Conservation (phyloP, 768 basidiomycete species). For the Leucogyrophana mollusca region DNA sequence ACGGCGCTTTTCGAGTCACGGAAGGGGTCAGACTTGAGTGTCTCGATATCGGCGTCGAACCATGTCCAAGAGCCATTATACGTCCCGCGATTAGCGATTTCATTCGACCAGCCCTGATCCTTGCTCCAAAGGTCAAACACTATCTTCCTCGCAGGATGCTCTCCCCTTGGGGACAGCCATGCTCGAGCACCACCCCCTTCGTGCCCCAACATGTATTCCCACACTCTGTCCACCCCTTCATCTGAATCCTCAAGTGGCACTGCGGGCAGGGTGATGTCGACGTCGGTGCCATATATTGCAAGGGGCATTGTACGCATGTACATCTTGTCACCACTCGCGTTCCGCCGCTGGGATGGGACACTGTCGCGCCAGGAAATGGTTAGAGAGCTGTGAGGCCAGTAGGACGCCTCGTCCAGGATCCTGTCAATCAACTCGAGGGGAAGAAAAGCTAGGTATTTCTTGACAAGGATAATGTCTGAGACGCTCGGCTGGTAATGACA, state of each 20-base stretch:
- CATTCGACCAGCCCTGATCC: background rate
- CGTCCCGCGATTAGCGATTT: background rate
- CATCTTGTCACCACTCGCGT: too few species aligned
- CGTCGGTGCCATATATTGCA: too few species aligned
- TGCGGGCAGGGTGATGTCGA: too few species aligned
- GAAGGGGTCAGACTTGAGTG: background rate
- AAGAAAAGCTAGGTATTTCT: background rate
- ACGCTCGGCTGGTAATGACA: conserved; percentile 1
- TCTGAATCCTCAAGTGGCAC: too few species aligned
- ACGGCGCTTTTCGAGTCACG: background rate
- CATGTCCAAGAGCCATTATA: conserved; percentile 1
- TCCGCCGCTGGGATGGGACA: too few species aligned
- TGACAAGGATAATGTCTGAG: conserved; percentile 4
- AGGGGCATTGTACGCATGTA: too few species aligned
- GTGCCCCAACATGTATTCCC: too few species aligned
- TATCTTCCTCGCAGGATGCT: background rate
- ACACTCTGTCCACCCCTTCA: too few species aligned
- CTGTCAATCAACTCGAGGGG: conserved; percentile 1
- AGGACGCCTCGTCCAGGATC: conserved; percentile 31
- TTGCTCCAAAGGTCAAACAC: background rate
- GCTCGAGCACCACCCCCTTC: background rate
- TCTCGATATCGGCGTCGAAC: conserved; percentile 1
- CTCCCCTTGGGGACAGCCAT: background rate
- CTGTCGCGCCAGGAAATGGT: background rate
- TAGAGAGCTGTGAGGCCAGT: conserved; percentile 1